Conservation (phyloP, 2,329 filamentous ascomycete species). For the Sclerotinia subarctica region DNA sequence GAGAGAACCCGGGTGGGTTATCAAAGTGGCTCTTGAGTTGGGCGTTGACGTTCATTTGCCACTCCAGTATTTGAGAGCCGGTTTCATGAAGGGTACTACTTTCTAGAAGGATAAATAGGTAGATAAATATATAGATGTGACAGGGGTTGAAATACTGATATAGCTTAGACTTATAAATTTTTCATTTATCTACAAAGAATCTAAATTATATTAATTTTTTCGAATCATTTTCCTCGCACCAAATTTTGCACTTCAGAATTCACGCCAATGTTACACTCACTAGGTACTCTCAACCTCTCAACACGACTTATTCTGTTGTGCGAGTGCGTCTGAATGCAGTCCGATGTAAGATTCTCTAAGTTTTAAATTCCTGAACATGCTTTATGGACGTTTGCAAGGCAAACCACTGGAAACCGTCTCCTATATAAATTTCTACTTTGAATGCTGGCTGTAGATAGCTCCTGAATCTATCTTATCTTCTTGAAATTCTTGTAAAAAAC, state of each 20-base stretch:
- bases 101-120: constrained; percentile 22
- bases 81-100: constrained; percentile 31
- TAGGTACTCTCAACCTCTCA: too few relatives aligned
- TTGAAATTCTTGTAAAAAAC: too few relatives aligned
- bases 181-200: neutral
- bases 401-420: too few relatives aligned
- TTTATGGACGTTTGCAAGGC: too few relatives aligned
- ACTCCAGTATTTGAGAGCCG: constrained; percentile 30
- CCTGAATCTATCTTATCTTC: neutral
- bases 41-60: constrained; percentile 69
- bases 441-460: too few relatives aligned
- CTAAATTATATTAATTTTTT: neutral
- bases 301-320: too few relatives aligned
- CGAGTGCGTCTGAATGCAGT: too few relatives aligned
- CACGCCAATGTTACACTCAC: too few relatives aligned
- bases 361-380: too few relatives aligned
- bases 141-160: neutral
- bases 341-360: too few relatives aligned
- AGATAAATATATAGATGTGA: neutral
- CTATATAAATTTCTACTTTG: too few relatives aligned
- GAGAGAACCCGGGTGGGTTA: constrained; percentile 76
- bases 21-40: constrained; percentile 69
- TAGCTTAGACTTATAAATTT: neutral
- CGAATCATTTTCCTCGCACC: neutral
- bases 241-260: neutral